Evolutionary conservation across 805 yeast species (phyloP).

Genomic region (Kazachstania taianensis): DNA sequence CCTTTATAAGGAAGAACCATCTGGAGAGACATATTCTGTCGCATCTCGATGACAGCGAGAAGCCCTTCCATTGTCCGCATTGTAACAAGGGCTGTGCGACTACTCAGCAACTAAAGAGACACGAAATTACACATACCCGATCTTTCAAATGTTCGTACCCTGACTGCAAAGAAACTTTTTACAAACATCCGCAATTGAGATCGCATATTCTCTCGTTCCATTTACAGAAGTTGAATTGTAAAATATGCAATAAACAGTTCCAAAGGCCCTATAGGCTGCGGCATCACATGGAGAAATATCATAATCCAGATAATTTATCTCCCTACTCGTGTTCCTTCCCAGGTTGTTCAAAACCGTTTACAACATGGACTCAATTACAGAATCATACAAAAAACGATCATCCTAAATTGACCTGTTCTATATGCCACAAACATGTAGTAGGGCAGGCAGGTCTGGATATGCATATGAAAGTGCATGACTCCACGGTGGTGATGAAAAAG

Average conservation of each 20-base stretch:
- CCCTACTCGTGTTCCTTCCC: slow-evolving; percentile 51
- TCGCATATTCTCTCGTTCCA: slow-evolving; percentile 64
- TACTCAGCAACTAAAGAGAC: slow-evolving; percentile 71
- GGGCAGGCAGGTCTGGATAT: slow-evolving; percentile 59
- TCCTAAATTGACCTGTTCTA: slow-evolving; percentile 51
- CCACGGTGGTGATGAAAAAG: slow-evolving; percentile 36
- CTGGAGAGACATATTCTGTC: slow-evolving; percentile 61
- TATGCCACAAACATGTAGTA: slow-evolving; percentile 64
- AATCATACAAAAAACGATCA: slow-evolving; percentile 63
- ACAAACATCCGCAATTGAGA: slow-evolving; percentile 64
- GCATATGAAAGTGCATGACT: slow-evolving; percentile 69
- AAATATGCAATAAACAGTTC: slow-evolving; percentile 54
- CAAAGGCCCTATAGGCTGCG: slow-evolving; percentile 54
- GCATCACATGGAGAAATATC: slow-evolving; percentile 57
- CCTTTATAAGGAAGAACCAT: slow-evolving; percentile 73
- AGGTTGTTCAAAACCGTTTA: slow-evolving; percentile 50
- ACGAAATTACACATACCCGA: slow-evolving; percentile 68
- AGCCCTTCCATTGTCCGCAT: slow-evolving; percentile 60
- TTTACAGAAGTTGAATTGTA: slow-evolving; percentile 42
- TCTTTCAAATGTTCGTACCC: slow-evolving; percentile 52
- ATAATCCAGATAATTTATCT: slow-evolving; percentile 34
- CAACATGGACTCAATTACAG: slow-evolving; percentile 66
- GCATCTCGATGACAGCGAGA: slow-evolving; percentile 42
- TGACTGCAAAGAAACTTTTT: slow-evolving; percentile 57
- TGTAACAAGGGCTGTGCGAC: slow-evolving; percentile 82